Evolutionary conservation across 2,329 filamentous ascomycete species (phyloP).

Genomic region (Chrysoporthe puriensis): DNA sequence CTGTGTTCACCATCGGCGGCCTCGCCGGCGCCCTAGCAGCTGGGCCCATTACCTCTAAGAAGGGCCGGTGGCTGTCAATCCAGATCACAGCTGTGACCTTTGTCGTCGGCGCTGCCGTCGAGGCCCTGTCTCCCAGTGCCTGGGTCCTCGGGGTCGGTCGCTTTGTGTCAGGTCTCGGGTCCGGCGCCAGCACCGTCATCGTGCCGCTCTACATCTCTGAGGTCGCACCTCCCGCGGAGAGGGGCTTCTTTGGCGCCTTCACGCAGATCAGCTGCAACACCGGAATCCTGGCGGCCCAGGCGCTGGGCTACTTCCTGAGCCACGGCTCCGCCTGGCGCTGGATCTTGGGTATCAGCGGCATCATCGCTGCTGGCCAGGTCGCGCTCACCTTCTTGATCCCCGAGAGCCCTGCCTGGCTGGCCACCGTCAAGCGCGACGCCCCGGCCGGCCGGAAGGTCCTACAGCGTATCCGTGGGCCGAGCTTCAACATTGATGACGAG

Average conservation of each 20-base stretch:
- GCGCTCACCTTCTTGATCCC: constrained; percentile 75
- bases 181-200: constrained; percentile 88
- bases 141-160: constrained; percentile 72
- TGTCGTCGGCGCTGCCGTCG: constrained; percentile 72
- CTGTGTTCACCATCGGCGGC: constrained; percentile 89
- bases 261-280: constrained; percentile 94
- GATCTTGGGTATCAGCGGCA: constrained; percentile 75
- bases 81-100: constrained; percentile 78
- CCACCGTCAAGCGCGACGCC: constrained; percentile 62
- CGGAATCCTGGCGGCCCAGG: constrained; percentile 83
- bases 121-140: constrained; percentile 72
- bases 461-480: constrained; percentile 73
- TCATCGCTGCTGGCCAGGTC: constrained; percentile 69
- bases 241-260: constrained; percentile 80
- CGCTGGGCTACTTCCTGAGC: constrained; percentile 86
- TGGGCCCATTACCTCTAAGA: constrained; percentile 76
- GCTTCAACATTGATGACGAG: constrained; percentile 74
- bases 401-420: constrained; percentile 88
- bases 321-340: constrained; percentile 78
- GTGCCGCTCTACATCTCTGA: constrained; percentile 95
- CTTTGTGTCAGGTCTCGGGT: constrained; percentile 79
- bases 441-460: constrained; percentile 68
- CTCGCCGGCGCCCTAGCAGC: constrained; percentile 79
- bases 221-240: constrained; percentile 73
- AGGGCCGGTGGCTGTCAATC: constrained; percentile 78